These are phyloP conservation scores for Staphylotrichum tortipilum DNA, from an alignment of 495 filamentous ascomycete species.

Conservation along the genomic window DNA sequence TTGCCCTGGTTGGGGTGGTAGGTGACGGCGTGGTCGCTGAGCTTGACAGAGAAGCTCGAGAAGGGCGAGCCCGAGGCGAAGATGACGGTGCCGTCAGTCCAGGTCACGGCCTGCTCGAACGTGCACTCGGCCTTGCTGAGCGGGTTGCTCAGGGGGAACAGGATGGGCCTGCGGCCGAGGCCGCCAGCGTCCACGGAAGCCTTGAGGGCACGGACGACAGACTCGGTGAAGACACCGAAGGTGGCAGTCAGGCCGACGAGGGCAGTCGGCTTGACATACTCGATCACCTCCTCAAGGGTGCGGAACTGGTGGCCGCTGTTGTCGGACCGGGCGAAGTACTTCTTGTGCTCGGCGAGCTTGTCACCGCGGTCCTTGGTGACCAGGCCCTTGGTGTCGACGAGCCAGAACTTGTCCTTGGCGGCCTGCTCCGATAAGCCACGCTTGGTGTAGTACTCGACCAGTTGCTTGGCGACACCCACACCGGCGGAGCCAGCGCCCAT, in stretches of 20 bases:
- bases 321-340: constrained; percentile 90
- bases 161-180: constrained; percentile 71
- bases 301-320: constrained; percentile 87
- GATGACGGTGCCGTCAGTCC: constrained; percentile 82
- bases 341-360: constrained; percentile 90
- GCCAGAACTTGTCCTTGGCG: constrained; percentile 86
- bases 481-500: constrained; percentile 92
- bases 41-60: constrained; percentile 56
- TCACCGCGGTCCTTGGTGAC: constrained; percentile 92
- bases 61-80: constrained; percentile 96
- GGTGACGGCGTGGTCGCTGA: constrained; percentile 53
- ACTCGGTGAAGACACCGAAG: constrained; percentile 85
- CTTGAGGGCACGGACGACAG: constrained; percentile 74
- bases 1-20: constrained; percentile 86
- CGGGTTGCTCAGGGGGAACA: constrained; percentile 93
- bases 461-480: constrained; percentile 93
- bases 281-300: constrained; percentile 83
- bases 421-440: constrained; percentile 89
- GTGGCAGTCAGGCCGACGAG: constrained; percentile 92
- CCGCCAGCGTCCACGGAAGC: constrained; percentile 54
- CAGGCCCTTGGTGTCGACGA: constrained; percentile 94
- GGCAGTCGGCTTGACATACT: constrained; percentile 88
- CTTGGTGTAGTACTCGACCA: constrained; percentile 90
- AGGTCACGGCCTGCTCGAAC: constrained; percentile 77
- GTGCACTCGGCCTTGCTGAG: constrained; percentile 95